Conservation (phyloP, 1,139 yeast genomes). For the Casaregolazyma lundiana region DNA sequence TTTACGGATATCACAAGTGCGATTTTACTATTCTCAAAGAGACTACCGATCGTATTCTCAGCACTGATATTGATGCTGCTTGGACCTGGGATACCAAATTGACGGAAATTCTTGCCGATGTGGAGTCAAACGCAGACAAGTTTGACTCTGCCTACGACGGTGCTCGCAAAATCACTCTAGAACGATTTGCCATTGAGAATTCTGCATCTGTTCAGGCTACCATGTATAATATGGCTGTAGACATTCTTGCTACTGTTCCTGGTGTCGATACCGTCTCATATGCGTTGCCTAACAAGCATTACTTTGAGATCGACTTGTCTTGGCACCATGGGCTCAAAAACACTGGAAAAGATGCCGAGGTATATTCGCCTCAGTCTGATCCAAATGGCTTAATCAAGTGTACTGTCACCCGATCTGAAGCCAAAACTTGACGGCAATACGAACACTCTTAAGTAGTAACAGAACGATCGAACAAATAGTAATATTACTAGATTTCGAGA, state of each 20-base stretch:
- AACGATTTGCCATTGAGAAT: constrained; percentile 75
- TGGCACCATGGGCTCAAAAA: constrained; percentile 79
- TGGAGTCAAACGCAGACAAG: constrained; percentile 49
- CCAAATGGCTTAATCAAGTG: constrained; percentile 89
- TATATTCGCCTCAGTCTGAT: constrained; percentile 85
- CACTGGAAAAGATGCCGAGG: constrained; percentile 56
- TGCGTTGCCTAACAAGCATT: constrained; percentile 85
- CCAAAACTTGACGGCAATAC: too few relatives aligned
- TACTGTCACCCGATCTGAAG: constrained; percentile 60
- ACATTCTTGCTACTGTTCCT: constrained; percentile 56
- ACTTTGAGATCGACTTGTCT: constrained; percentile 67
- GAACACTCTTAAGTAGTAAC: too few relatives aligned
- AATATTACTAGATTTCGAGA: background rate
- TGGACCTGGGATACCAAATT: constrained; percentile 62
- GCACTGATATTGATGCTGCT: constrained; percentile 76
- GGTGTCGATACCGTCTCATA: constrained; percentile 62
- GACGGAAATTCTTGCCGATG: constrained; percentile 47
- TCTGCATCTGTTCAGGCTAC: constrained; percentile 94
- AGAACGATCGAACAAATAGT: constrained; percentile 5
- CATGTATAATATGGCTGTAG: constrained; percentile 84
- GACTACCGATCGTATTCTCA: constrained; percentile 75
- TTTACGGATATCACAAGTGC: constrained; percentile 78
- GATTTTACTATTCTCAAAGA: constrained; percentile 86
- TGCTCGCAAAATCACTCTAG: constrained; percentile 68
- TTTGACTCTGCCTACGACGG: constrained; percentile 57